These are phyloP conservation scores for Botryotinia calthae DNA, from an alignment of 2,329 filamentous ascomycete genomes.

Conservation along the genomic window DNA sequence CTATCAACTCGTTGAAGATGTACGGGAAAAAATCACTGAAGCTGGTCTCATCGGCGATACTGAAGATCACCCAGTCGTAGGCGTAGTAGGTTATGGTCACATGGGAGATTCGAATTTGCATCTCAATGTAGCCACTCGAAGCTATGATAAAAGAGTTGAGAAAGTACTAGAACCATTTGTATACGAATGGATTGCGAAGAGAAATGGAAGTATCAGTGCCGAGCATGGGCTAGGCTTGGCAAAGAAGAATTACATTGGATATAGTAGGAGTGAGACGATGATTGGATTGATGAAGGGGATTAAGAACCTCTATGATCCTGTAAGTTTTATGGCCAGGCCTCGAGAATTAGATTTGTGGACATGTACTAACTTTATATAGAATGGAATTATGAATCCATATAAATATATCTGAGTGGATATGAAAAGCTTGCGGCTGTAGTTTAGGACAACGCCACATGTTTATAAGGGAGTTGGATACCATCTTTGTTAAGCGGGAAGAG, in stretches of 20 bases:
- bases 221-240: slow-evolving; percentile 92
- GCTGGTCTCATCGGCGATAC: slow-evolving; percentile 76
- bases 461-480: not conserved
- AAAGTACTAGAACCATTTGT: slow-evolving; percentile 88
- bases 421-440: not conserved
- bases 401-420: slow-evolving; percentile 11
- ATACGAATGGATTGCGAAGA: slow-evolving; percentile 91
- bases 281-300: slow-evolving; percentile 91
- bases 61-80: slow-evolving; percentile 74
- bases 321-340: slow-evolving; percentile 48
- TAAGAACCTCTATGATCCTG: slow-evolving; percentile 91
- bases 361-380: not conserved
- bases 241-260: slow-evolving; percentile 94
- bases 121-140: slow-evolving; percentile 79
- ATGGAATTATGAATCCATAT: slow-evolving; percentile 17
- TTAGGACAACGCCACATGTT: not conserved
- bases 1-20: slow-evolving; percentile 87
- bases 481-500: not conserved
- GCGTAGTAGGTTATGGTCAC: slow-evolving; percentile 94
- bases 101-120: slow-evolving; percentile 98
- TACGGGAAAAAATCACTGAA: slow-evolving; percentile 65
- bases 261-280: slow-evolving; percentile 86
- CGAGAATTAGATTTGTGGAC: not conserved
- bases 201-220: slow-evolving; percentile 90
- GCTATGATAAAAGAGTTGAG: slow-evolving; percentile 86